A percentile compares a stretch with the other conserved stretches of the same genome.
Conservation (phyloP, 2,329 filamentous ascomycete species). For the Xylariaceae sp. region DNA sequence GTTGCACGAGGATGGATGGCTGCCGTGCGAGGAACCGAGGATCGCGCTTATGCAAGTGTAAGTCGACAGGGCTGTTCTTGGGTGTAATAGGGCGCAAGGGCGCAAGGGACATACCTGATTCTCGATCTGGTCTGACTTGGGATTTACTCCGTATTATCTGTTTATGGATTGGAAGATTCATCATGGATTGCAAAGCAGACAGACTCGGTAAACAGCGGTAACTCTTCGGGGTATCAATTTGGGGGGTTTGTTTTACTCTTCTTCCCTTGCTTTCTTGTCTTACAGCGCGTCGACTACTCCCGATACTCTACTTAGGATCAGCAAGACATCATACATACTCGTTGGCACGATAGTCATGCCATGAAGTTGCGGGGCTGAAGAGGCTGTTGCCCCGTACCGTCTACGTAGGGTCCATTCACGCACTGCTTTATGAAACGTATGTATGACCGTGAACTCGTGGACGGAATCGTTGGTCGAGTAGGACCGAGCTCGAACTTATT, state of each 20-base stretch:
- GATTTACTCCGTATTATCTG: too few relatives aligned
- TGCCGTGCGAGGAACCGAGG: slow-evolving; percentile 13
- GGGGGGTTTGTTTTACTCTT: too few relatives aligned
- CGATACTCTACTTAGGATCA: slow-evolving; percentile 4
- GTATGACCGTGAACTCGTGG: background rate
- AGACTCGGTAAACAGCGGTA: slow-evolving; percentile 15
- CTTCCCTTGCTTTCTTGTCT: background rate
- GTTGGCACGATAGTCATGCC: background rate
- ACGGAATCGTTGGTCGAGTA: background rate
- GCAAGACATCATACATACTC: background rate
- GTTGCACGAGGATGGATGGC: slow-evolving; percentile 7
- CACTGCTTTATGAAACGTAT: slow-evolving; percentile 2
- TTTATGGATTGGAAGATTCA: too few relatives aligned
- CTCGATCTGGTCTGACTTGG: too few relatives aligned
- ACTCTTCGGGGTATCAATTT: background rate
- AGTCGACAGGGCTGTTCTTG: slow-evolving; percentile 7
- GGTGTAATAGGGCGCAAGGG: background rate
- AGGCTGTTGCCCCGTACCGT: background rate
- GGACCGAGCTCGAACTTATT: background rate
- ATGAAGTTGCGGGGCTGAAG: slow-evolving; percentile 7
- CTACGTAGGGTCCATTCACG: background rate
- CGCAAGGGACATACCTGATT: too few relatives aligned
- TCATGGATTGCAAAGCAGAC: background rate
- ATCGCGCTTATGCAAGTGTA: slow-evolving; percentile 19
- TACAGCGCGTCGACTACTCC: slow-evolving; percentile 9